These are phyloP conservation scores for Cryomyces antarcticus DNA, from an alignment of 495 filamentous ascomycete species.

Conservation along the genomic window DNA sequence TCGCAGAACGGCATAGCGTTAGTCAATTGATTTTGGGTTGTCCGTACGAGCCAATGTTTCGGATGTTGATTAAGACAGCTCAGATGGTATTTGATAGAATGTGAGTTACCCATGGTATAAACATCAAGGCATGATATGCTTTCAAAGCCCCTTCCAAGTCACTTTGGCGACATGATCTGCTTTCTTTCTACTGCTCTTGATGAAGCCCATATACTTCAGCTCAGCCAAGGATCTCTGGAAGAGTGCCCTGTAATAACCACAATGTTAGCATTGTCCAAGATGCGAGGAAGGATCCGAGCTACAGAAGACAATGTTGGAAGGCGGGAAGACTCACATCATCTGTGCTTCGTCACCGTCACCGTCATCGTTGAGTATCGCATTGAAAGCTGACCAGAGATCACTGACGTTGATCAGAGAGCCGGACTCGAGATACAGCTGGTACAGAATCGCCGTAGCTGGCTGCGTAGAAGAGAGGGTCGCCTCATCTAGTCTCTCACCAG, in stretches of 20 bases:
- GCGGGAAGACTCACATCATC: conserved; percentile 10
- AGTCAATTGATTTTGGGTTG: no score
- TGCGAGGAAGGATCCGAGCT: no score
- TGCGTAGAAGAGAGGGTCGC: conserved; percentile 34
- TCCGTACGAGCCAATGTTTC: no score
- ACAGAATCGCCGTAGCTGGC: conserved; percentile 64
- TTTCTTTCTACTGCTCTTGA: conserved; percentile 81
- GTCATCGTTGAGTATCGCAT: conserved; percentile 48
- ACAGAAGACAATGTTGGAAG: background rate
- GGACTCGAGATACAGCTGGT: conserved; percentile 80
- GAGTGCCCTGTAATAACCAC: conserved; percentile 24
- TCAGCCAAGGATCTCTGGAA: conserved; percentile 78
- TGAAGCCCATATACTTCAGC: conserved; percentile 61
- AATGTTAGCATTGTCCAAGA: no score
- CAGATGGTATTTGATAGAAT: no score
- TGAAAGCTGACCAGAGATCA: conserved; percentile 80
- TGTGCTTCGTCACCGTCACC: conserved; percentile 24
- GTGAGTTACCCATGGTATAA: no score
- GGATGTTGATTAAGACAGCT: no score
- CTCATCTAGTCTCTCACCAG: conserved; percentile 15
- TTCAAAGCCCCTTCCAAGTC: conserved; percentile 43
- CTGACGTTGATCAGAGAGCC: conserved; percentile 71
- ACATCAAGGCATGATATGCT: no score
- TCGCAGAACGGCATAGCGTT: no score
- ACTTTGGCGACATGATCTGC: conserved; percentile 76